phyloP scores from a whole-genome alignment of 2,329 filamentous ascomycete genomes.

The Diaporthe ampelina region DNA sequence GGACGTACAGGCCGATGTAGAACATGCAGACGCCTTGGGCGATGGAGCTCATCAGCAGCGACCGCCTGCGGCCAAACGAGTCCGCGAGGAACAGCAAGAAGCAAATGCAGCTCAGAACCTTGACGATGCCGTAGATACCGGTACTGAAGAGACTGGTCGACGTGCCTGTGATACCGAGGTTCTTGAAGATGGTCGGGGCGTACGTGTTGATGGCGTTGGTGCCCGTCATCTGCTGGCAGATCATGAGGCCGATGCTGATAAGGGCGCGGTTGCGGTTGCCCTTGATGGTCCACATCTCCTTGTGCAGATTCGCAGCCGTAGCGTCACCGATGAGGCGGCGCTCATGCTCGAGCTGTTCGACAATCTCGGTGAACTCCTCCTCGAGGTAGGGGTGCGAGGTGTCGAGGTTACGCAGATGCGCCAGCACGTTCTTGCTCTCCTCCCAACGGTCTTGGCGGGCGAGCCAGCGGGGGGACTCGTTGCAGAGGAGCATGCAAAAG shows the following conservation, averaged over 20 bases:
- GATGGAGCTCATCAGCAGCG: constrained; percentile 67
- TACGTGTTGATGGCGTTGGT: constrained; percentile 52
- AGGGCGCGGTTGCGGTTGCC: constrained; percentile 75
- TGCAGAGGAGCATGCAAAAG: constrained; percentile 71
- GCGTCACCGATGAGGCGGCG: constrained; percentile 68
- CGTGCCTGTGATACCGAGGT: constrained; percentile 58
- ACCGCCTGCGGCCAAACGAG: constrained; percentile 69
- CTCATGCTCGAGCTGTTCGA: constrained; percentile 73
- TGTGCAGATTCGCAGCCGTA: constrained; percentile 68
- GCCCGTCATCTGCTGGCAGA: constrained; percentile 42
- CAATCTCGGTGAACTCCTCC: constrained; percentile 72
- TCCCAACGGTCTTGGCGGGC: constrained; percentile 76
- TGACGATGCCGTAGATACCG: constrained; percentile 74
- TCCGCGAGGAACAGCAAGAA: constrained; percentile 74
- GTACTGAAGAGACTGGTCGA: constrained; percentile 70
- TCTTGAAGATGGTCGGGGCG: constrained; percentile 52
- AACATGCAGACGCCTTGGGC: constrained; percentile 61
- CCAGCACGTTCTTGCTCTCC: constrained; percentile 67
- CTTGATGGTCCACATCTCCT: constrained; percentile 73
- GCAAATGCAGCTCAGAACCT: constrained; percentile 68
- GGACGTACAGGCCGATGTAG: constrained; percentile 73
- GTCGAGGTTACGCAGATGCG: constrained; percentile 68
- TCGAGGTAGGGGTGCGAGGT: constrained; percentile 67
- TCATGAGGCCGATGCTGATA: constrained; percentile 68
- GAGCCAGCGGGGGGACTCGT: constrained; percentile 75